Evolutionary conservation across 495 filamentous ascomycete genomes (phyloP).

Genomic region (Penicillium paradoxum): DNA sequence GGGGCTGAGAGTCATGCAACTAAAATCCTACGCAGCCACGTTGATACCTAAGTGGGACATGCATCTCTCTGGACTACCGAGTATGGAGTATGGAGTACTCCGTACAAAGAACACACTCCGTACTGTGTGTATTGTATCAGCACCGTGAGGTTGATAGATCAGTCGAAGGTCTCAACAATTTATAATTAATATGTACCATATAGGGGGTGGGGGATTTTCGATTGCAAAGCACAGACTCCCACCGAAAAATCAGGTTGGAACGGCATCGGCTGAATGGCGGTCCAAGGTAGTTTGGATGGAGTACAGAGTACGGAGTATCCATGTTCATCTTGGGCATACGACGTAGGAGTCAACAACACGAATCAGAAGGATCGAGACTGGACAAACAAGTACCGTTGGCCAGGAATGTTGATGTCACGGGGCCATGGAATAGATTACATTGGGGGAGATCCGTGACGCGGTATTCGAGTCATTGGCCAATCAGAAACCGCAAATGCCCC

Average conservation of each 20-base stretch:
- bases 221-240: not conserved
- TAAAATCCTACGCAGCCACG: not conserved
- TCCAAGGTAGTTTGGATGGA: not conserved
- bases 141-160: not conserved
- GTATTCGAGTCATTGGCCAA: slow-evolving; percentile 13
- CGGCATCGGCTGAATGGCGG: no score
- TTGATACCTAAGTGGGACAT: not conserved
- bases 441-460: not conserved
- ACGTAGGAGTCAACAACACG: not conserved
- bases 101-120: no score
- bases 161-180: not conserved
- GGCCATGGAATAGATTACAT: slow-evolving; percentile 13
- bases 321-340: no score
- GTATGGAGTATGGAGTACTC: no score
- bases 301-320: not conserved
- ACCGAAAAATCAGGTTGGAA: no score
- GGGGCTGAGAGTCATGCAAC: slow-evolving; percentile 1
- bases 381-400: no score
- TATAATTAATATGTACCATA: not conserved
- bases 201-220: not conserved
- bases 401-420: slow-evolving; percentile 16
- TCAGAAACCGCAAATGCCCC: not conserved
- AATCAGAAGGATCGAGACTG: no score
- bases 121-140: no score
- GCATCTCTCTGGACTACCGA: not conserved